Evolutionary conservation across 495 filamentous ascomycete genomes (phyloP).

Genomic region (Aspergillus leporis): DNA sequence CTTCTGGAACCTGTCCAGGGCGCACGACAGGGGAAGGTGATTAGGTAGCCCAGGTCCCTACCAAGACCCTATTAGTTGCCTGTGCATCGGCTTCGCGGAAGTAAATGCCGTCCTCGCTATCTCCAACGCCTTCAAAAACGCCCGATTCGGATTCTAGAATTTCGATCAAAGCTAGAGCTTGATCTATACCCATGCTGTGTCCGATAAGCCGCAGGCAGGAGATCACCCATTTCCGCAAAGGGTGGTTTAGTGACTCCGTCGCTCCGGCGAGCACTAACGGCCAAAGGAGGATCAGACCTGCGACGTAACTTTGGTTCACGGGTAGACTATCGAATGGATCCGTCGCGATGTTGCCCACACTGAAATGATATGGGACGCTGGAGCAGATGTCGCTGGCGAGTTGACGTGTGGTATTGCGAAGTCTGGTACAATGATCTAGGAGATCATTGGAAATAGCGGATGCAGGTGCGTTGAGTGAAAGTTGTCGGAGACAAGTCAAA

Average conservation of each 20-base stretch:
- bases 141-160: slow-evolving; percentile 35
- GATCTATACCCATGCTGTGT: slow-evolving; percentile 47
- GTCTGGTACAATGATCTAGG: slow-evolving; percentile 30
- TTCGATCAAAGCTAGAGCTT: slow-evolving; percentile 46
- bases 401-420: slow-evolving; percentile 36
- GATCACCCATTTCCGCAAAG: slow-evolving; percentile 45
- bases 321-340: slow-evolving; percentile 8
- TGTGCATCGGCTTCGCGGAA: slow-evolving; percentile 5
- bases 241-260: slow-evolving; percentile 32
- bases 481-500: slow-evolving; percentile 23
- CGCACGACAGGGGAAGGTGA: neutral
- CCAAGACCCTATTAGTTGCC: slow-evolving; percentile 5
- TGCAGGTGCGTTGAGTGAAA: slow-evolving; percentile 11
- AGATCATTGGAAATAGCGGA: slow-evolving; percentile 32
- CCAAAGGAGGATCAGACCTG: slow-evolving; percentile 51
- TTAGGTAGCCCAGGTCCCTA: slow-evolving; percentile 9
- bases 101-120: slow-evolving; percentile 17
- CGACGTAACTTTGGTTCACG: slow-evolving; percentile 32
- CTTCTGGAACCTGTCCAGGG: neutral
- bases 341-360: slow-evolving; percentile 19
- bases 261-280: slow-evolving; percentile 46
- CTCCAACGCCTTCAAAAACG: slow-evolving; percentile 24
- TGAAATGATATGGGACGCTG: slow-evolving; percentile 43
- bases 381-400: slow-evolving; percentile 48
- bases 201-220: slow-evolving; percentile 44